These are phyloP conservation scores for Podaxis sp. DNA, from an alignment of 768 basidiomycete species.

Conservation along the genomic window DNA sequence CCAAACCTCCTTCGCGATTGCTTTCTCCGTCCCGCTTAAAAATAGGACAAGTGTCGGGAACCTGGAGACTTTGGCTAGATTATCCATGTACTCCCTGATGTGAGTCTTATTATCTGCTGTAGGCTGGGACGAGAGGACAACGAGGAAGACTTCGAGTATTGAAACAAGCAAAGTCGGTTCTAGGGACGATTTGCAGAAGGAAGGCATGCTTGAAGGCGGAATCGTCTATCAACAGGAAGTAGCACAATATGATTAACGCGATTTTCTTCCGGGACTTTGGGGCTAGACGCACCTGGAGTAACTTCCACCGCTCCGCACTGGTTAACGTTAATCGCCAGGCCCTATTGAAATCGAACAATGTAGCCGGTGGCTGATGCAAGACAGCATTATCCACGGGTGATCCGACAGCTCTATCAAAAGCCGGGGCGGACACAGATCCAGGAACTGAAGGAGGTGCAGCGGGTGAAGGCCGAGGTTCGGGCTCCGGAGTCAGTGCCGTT, in stretches of 20 bases:
- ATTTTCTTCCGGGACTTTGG: not conserved
- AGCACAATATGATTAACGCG: not conserved
- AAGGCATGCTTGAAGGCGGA: constrained; percentile 51
- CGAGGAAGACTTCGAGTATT: constrained; percentile 51
- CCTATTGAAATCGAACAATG: constrained; percentile 62
- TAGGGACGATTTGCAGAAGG: constrained; percentile 66
- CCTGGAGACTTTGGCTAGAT: constrained; percentile 54
- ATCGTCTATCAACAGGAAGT: constrained; percentile 41
- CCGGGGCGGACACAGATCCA: not conserved
- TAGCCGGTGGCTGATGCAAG: constrained; percentile 30
- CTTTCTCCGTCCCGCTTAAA: constrained; percentile 55
- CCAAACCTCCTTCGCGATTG: constrained; percentile 46
- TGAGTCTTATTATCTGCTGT: constrained; percentile 18
- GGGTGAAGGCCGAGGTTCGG: not conserved
- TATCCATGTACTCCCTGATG: constrained; percentile 48
- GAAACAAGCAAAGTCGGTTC: constrained; percentile 62
- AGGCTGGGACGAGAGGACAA: constrained; percentile 21
- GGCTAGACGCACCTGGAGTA: constrained; percentile 48
- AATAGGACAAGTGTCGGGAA: constrained; percentile 65
- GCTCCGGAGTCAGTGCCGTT: too few species aligned
- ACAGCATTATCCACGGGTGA: not conserved
- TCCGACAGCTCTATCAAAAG: not conserved
- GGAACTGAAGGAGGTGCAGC: not conserved
- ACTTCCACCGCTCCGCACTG: constrained; percentile 49
- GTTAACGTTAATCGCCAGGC: constrained; percentile 49